Evolutionary conservation across 2,329 filamentous ascomycete genomes (phyloP).

Genomic region (Hypoxylon sp.): DNA sequence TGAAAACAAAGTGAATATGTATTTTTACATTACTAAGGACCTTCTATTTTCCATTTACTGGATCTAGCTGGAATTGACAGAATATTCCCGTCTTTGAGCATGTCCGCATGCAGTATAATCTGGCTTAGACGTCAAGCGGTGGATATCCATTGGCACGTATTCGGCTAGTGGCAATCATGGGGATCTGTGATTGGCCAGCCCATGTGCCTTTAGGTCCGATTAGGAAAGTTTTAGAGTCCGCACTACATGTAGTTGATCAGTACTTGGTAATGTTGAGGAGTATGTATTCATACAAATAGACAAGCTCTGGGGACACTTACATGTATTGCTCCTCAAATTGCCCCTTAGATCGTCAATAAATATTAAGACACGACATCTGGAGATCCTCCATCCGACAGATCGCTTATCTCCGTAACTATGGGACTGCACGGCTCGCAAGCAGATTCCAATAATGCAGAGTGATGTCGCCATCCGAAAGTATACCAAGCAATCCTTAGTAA

Average conservation of each 20-base stretch:
- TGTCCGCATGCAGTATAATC: constrained; percentile 4
- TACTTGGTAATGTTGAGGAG: not conserved
- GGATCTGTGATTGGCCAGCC: constrained; percentile 21
- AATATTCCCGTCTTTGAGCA: not conserved
- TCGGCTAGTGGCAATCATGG: not conserved
- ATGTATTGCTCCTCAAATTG: not conserved
- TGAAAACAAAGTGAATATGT: not conserved
- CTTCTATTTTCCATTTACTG: not conserved
- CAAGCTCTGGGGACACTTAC: not conserved
- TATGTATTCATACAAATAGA: not conserved
- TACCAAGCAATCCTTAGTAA: not conserved
- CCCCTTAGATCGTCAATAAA: not conserved
- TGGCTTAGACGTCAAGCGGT: constrained; percentile 1
- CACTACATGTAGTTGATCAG: constrained; percentile 3
- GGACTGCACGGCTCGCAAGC: not conserved
- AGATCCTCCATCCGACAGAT: not conserved
- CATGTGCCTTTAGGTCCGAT: constrained; percentile 24
- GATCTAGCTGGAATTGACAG: not conserved
- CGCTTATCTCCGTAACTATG: not conserved
- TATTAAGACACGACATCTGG: not conserved
- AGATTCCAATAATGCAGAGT: not conserved
- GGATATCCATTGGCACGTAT: constrained; percentile 31
- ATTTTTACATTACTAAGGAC: not conserved
- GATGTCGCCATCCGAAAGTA: not conserved
- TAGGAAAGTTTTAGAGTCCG: constrained; percentile 39